phyloP scores from a whole-genome alignment of 2,329 filamentous ascomycete species.

The Fusarium pseudograminearum region DNA sequence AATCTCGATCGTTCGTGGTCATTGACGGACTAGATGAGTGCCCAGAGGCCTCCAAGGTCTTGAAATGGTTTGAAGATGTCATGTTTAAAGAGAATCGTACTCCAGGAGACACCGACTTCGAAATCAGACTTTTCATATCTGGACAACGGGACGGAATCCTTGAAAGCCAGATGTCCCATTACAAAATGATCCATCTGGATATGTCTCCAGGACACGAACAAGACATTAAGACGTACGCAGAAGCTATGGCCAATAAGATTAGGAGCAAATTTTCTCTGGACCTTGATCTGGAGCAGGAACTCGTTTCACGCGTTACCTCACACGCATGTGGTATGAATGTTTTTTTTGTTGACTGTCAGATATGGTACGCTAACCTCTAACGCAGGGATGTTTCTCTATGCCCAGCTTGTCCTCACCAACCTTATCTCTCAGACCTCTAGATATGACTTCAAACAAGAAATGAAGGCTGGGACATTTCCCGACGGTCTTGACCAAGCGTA shows the following conservation, averaged over 20 bases:
- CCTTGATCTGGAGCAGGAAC: rapidly evolving
- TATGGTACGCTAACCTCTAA: rapidly evolving
- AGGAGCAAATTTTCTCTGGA: neutral
- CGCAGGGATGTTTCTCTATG: neutral
- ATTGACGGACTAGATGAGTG: neutral
- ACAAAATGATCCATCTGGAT: neutral
- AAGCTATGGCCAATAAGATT: neutral
- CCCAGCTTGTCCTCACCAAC: neutral
- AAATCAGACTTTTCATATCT: neutral
- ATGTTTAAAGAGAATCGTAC: rapidly evolving
- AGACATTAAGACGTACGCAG: rapidly evolving
- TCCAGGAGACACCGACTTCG: neutral
- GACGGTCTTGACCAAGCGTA: neutral
- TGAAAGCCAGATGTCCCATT: neutral
- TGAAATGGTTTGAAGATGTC: neutral
- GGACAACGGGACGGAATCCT: neutral
- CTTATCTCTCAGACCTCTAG: neutral
- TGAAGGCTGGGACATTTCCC: neutral
- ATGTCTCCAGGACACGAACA: neutral
- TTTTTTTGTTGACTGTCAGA: rapidly evolving
- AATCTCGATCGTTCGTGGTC: neutral
- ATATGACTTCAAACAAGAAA: neutral
- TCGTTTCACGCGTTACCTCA: neutral
- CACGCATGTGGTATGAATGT: neutral
- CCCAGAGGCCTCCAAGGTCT: rapidly evolving